Percentiles rank a stretch among this genome's conserved stretches.
phyloP scores from a whole-genome alignment of 2,329 filamentous ascomycete species.

The Talaromyces amestolkiae region DNA sequence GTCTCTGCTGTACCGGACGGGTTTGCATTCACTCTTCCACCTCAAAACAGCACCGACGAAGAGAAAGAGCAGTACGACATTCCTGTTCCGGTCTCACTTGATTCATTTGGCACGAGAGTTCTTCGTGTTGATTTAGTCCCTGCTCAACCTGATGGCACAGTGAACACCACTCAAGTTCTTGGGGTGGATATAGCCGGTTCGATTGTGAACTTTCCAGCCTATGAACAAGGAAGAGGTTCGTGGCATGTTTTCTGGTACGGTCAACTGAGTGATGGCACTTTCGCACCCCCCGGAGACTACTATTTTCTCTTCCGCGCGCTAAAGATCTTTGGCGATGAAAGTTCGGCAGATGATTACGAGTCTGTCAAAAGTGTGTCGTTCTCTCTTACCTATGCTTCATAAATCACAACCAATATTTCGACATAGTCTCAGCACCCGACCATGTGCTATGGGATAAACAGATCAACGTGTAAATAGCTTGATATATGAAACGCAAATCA shows the following conservation, averaged over 20 bases:
- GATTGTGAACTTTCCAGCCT: not conserved
- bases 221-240: not conserved
- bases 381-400: slow-evolving; percentile 10
- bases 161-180: slow-evolving; percentile 13
- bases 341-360: slow-evolving; percentile 27
- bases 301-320: slow-evolving; percentile 29
- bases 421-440: not conserved
- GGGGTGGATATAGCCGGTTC: slow-evolving; percentile 14
- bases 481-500: not conserved
- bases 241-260: slow-evolving; percentile 21
- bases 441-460: not conserved
- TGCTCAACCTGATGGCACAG: not conserved
- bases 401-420: not conserved
- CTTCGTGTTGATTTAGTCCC: slow-evolving; percentile 17
- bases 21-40: slow-evolving; percentile 14
- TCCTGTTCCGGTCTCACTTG: slow-evolving; percentile 1
- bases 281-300: slow-evolving; percentile 30
- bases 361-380: slow-evolving; percentile 26
- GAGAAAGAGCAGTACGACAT: slow-evolving; percentile 15
- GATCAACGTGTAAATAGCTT: not conserved
- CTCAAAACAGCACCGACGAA: slow-evolving; percentile 14
- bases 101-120: slow-evolving; percentile 11
- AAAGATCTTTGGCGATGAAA: slow-evolving; percentile 29
- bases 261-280: slow-evolving; percentile 27
- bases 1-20: not conserved